phyloP scores from a whole-genome alignment of 495 filamentous ascomycete species.

The Penicillium odoratum region DNA sequence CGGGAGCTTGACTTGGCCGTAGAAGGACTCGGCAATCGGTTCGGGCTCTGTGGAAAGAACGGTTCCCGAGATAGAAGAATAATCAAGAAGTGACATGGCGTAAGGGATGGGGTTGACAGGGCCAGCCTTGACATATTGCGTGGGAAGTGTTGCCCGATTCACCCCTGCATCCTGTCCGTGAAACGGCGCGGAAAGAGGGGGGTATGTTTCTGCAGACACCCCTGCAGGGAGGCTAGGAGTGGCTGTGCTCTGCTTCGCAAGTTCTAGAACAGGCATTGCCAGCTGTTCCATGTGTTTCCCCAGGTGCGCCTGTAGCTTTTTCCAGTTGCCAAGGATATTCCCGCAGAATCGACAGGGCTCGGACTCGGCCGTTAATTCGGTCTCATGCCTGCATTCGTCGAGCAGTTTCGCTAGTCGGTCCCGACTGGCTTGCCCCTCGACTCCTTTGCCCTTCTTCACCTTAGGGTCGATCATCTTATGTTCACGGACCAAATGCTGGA shows the following conservation, averaged over 20 bases:
- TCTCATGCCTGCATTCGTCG: constrained; percentile 75
- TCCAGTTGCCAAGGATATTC: constrained; percentile 80
- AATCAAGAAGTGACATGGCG: constrained; percentile 19
- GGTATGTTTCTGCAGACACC: constrained; percentile 12
- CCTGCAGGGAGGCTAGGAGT: constrained; percentile 17
- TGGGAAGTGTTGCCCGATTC: constrained; percentile 5
- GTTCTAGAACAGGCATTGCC: constrained; percentile 76
- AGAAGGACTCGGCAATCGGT: constrained; percentile 20
- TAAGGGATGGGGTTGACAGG: constrained; percentile 15
- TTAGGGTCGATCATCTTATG: constrained; percentile 86
- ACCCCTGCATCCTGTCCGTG: constrained; percentile 5
- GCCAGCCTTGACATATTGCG: constrained; percentile 23
- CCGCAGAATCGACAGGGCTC: constrained; percentile 93
- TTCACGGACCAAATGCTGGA: constrained; percentile 92
- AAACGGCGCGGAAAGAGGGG: constrained; percentile 13
- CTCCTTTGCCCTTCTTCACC: constrained; percentile 39
- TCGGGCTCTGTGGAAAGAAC: constrained; percentile 35
- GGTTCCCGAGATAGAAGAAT: constrained; percentile 28
- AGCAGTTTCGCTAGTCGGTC: constrained; percentile 72
- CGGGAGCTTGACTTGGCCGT: constrained; percentile 18
- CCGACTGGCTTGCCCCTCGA: constrained; percentile 41
- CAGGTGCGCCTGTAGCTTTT: constrained; percentile 90
- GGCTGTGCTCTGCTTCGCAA: constrained; percentile 52
- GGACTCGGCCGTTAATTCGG: constrained; percentile 61
- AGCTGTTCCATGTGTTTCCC: constrained; percentile 98